Base-by-base conservation (phyloP, 169 alveolate genomes). In the Plasmodium malariae region DNA sequence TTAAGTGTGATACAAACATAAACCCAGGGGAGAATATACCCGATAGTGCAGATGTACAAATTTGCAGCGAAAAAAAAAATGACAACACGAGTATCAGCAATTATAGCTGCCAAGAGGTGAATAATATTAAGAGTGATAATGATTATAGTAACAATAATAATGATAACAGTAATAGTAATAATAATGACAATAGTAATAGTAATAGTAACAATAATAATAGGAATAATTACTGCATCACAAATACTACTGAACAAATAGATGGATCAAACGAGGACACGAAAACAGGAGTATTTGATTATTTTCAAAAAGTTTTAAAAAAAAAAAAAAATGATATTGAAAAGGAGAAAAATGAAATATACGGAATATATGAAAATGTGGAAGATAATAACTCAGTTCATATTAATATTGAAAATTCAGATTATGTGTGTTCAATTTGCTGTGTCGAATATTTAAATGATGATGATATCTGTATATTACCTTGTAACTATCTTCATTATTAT, bases 401-500 rank as follows among this genome's bases (percentile, higher is more conserved):
- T 40, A 86, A 70, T 45, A 70, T 86, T 2, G 92, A 69, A 51
- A 51, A 63, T 24, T 57, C 74, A 32, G 74, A 86, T 86, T 86
- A 32, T 19, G 68, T 49, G 0, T 86, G 92, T 70, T 69, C 92
- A 7, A 70, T 74, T 30, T 88, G 91, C 19, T 60, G 78, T 45
- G 28, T 54, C 11, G 88, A 88, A 11, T 74, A 71, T 59, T 54
- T 30, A 34, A 67, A 89, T 45, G 92, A 86, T 59, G 96, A 94
- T 60, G 76, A 69, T 57, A 89, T 94, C 30, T 92, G 88, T 67
- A 74, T 94, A 54, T 69, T 94, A 87, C 96, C 96, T 1, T 94
- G 96, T 49, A 94, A 94, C 63, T 91, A 88, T 34, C 89, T 93
- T 32, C 96, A 94, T 63, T 76, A 91, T 54, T 94, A 87, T 69